Percentiles rank a stretch among this genome's conserved stretches.
Evolutionary conservation across 2,329 filamentous ascomycete species (phyloP).

Genomic region (Pleurostoma richardsiae): DNA sequence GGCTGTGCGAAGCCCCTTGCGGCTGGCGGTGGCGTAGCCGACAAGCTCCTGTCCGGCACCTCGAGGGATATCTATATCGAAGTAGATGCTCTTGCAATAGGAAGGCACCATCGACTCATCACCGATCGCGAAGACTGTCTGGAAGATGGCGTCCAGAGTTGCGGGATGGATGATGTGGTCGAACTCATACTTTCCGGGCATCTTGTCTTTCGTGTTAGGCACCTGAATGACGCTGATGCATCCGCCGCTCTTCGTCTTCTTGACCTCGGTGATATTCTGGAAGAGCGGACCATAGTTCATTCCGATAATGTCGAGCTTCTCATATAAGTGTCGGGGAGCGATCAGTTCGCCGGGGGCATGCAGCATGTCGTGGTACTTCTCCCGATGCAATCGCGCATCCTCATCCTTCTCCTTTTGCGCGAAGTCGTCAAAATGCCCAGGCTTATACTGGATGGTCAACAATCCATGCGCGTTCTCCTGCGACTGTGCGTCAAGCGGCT

Average conservation of each 20-base stretch:
- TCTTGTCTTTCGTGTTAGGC: conserved; percentile 43
- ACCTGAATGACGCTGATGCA: conserved; percentile 34
- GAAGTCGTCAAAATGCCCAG: too few relatives aligned
- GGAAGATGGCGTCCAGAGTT: conserved; percentile 52
- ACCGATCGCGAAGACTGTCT: conserved; percentile 42
- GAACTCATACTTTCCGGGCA: conserved; percentile 50
- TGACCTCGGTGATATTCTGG: conserved; percentile 35
- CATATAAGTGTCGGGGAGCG: conserved; percentile 42
- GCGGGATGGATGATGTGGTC: conserved; percentile 52
- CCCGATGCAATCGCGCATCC: conserved; percentile 2
- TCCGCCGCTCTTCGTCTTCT: conserved; percentile 20
- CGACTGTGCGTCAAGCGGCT: conserved; percentile 31
- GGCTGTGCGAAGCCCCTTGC: conserved; percentile 29
- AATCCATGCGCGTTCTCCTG: conserved; percentile 33
- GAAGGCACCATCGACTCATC: conserved; percentile 44
- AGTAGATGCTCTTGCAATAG: conserved; percentile 36
- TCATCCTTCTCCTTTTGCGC: not conserved
- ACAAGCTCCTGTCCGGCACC: conserved; percentile 27
- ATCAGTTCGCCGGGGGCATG: conserved; percentile 24
- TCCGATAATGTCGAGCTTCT: conserved; percentile 42
- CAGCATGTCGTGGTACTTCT: conserved; percentile 16
- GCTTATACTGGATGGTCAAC: conserved; percentile 19
- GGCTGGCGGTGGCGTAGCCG: conserved; percentile 33
- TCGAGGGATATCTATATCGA: conserved; percentile 32
- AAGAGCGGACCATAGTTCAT: conserved; percentile 47